A percentile compares a stretch with the other conserved stretches of the same genome.
phyloP scores from a whole-genome alignment of 2,329 filamentous ascomycete species.

The Aspergillus sp. region DNA sequence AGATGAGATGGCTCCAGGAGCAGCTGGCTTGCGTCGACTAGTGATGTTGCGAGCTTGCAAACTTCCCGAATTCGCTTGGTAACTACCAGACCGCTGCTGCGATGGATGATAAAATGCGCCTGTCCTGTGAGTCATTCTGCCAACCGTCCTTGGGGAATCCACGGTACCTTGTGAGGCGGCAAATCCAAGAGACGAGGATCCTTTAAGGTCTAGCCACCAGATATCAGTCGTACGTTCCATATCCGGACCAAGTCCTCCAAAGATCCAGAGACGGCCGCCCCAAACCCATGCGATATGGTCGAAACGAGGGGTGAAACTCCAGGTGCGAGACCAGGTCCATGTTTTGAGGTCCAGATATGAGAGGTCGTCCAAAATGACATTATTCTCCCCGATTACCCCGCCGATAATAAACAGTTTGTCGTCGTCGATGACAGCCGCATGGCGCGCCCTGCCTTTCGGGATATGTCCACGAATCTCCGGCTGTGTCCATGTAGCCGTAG shows the following conservation, averaged over 20 bases:
- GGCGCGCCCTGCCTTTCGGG: slow-evolving; percentile 84
- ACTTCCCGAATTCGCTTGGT: slow-evolving; percentile 68
- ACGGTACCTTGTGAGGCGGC: slow-evolving; percentile 55
- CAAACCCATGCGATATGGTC: slow-evolving; percentile 95
- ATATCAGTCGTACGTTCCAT: slow-evolving; percentile 97
- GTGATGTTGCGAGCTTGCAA: slow-evolving; percentile 52
- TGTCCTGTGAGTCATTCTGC: slow-evolving; percentile 34
- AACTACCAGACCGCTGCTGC: slow-evolving; percentile 44
- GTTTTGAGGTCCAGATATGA: slow-evolving; percentile 96
- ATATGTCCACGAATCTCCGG: slow-evolving; percentile 79
- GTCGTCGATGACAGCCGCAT: slow-evolving; percentile 90
- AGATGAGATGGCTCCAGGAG: slow-evolving; percentile 83
- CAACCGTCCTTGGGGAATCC: slow-evolving; percentile 33
- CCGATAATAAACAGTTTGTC: slow-evolving; percentile 95
- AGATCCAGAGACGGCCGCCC: slow-evolving; percentile 90
- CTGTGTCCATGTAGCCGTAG: slow-evolving; percentile 92
- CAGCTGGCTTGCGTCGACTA: slow-evolving; percentile 51
- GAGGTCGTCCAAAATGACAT: slow-evolving; percentile 88
- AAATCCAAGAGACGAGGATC: slow-evolving; percentile 77
- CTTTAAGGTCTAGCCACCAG: slow-evolving; percentile 95
- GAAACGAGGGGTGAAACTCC: slow-evolving; percentile 91
- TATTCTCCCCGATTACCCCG: slow-evolving; percentile 90
- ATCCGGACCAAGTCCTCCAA: slow-evolving; percentile 87
- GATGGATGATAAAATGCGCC: slow-evolving; percentile 30
- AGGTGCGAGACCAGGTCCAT: slow-evolving; percentile 93